Conservation (phyloP, 2,329 filamentous ascomycete species). For the Alternaria conjuncta region DNA sequence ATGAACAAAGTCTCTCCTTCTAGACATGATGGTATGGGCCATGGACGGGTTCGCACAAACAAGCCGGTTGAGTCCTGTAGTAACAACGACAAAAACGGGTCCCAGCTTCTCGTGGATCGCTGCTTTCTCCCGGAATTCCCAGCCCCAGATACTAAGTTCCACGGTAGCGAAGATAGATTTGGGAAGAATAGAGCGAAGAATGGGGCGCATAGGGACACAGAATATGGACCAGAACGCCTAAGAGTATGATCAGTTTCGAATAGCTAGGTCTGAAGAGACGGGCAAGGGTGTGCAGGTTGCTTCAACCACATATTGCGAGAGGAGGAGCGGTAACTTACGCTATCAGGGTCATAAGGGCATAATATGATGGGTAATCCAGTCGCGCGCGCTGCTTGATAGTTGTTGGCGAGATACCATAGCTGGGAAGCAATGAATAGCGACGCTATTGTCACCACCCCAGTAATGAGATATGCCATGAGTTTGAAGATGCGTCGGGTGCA, state of each 20-base stretch:
- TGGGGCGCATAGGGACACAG: neutral
- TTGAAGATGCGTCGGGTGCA: neutral
- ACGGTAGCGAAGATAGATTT: neutral
- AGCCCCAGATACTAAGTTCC: conserved; percentile 14
- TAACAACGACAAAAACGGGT: conserved; percentile 21
- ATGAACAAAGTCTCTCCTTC: conserved; percentile 7
- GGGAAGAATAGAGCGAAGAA: neutral
- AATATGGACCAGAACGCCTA: neutral
- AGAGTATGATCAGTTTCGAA: neutral
- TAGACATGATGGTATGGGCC: neutral
- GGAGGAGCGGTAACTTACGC: conserved; percentile 1
- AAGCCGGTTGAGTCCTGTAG: conserved; percentile 13
- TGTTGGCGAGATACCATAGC: neutral
- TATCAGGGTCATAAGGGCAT: conserved; percentile 8
- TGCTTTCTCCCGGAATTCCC: conserved; percentile 19
- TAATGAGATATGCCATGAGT: neutral
- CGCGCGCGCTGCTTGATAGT: conserved; percentile 1
- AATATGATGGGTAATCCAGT: conserved; percentile 1
- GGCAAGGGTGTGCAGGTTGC: neutral
- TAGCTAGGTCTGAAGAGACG: neutral
- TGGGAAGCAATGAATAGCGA: neutral
- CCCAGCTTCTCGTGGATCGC: conserved; percentile 17
- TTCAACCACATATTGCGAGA: neutral
- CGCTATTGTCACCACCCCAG: neutral
- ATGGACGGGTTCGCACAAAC: conserved; percentile 9